These are phyloP conservation scores for Arabis hirsuta DNA, from an alignment of 345 rosid species.

Conservation along the genomic window DNA sequence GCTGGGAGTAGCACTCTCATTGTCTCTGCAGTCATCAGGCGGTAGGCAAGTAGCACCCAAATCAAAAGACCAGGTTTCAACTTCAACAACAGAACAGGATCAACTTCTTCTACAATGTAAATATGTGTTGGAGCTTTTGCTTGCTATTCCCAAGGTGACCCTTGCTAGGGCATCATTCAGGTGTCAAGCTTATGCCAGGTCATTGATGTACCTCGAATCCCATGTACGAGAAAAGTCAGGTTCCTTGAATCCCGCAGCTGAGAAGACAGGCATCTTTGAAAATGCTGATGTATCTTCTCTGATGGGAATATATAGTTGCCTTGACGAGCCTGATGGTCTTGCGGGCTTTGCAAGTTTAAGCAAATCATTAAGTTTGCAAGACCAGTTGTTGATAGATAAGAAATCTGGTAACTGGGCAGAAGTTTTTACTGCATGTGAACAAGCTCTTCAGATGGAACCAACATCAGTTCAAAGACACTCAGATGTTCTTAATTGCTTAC, in stretches of 20 bases:
- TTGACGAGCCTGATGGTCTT: constrained; percentile 95
- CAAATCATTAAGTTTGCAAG: constrained; percentile 80
- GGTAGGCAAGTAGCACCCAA: constrained; percentile 68
- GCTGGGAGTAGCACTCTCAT: constrained; percentile 84
- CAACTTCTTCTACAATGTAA: constrained; percentile 81
- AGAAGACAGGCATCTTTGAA: constrained; percentile 82
- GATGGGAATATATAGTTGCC: constrained; percentile 91
- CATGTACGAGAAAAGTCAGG: constrained; percentile 85
- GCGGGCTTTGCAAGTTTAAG: constrained; percentile 91
- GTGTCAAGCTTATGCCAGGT: constrained; percentile 95
- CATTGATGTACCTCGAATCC: constrained; percentile 96
- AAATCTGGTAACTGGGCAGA: constrained; percentile 97
- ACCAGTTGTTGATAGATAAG: constrained; percentile 81
- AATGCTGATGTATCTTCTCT: constrained; percentile 89
- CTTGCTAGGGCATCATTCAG: constrained; percentile 91
- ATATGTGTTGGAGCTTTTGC: constrained; percentile 86
- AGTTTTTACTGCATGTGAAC: constrained; percentile 92
- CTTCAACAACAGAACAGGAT: constrained; percentile 58
- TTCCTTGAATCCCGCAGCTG: constrained; percentile 92
- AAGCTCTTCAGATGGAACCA: constrained; percentile 96
- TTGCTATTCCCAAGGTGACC: constrained; percentile 81
- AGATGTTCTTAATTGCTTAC: constrained; percentile 88
- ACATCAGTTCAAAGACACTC: constrained; percentile 89
- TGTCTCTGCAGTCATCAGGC: constrained; percentile 56
- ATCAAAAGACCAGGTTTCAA: constrained; percentile 58